Conservation (phyloP, 805 yeast species). For the Pichia deserticola region DNA sequence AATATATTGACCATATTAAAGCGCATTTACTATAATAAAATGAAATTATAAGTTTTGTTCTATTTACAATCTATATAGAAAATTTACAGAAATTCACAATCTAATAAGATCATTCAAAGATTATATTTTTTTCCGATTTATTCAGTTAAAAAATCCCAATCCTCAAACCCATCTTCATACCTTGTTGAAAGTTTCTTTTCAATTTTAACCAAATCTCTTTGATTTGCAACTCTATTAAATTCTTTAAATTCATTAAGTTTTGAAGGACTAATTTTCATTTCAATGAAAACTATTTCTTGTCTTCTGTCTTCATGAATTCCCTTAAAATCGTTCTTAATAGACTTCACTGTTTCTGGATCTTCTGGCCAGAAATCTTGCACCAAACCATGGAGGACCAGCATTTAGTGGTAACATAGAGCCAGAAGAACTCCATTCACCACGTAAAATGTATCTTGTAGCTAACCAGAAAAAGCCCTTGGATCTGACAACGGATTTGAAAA, state of each 20-base stretch:
- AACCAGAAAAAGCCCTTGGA: constrained; percentile 8
- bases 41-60: no score
- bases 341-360: constrained; percentile 1
- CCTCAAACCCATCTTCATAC: constrained; percentile 38
- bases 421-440: constrained; percentile 12
- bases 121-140: background rate
- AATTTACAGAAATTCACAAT: background rate
- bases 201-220: constrained; percentile 24
- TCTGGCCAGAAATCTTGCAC: constrained; percentile 3
- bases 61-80: background rate
- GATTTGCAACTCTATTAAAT: constrained; percentile 25
- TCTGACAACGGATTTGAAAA: constrained; percentile 5
- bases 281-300: constrained; percentile 40
- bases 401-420: constrained; percentile 9
- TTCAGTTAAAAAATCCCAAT: constrained; percentile 25
- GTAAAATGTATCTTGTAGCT: constrained; percentile 9
- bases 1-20: no score
- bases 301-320: constrained; percentile 37
- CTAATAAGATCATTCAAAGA: no score
- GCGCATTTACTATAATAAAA: no score
- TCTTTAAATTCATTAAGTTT: constrained; percentile 28
- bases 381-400: constrained; percentile 5
- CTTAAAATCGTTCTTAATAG: constrained; percentile 31
- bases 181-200: constrained; percentile 27
- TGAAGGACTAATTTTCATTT: constrained; percentile 28